phyloP scores from a whole-genome alignment of 2,329 filamentous ascomycete genomes.

The Didymella glomerata region DNA sequence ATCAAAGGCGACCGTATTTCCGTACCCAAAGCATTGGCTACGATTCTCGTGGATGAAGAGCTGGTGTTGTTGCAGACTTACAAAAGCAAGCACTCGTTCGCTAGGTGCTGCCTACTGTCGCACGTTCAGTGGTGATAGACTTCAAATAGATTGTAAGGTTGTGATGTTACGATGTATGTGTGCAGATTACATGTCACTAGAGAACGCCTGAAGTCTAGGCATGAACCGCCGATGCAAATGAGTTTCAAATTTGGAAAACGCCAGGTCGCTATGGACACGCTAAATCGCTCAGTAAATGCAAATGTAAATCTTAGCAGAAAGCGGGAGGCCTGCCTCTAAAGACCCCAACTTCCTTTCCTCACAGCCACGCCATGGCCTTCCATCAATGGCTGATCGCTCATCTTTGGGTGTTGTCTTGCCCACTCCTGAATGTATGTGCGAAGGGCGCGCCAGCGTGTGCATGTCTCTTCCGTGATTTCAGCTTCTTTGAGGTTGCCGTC shows the following conservation, averaged over 20 bases:
- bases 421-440: constrained; percentile 86
- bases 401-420: constrained; percentile 83
- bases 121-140: not conserved
- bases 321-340: constrained; percentile 23
- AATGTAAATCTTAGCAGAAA: constrained; percentile 13
- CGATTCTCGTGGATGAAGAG: not conserved
- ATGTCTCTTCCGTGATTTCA: constrained; percentile 61
- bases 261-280: constrained; percentile 26
- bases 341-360: constrained; percentile 59
- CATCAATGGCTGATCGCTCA: constrained; percentile 53
- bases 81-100: not conserved
- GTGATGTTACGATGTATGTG: not conserved
- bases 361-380: constrained; percentile 55
- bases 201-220: not conserved
- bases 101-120: not conserved
- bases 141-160: constrained; percentile 1
- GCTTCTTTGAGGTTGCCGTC: constrained; percentile 59
- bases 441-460: constrained; percentile 83
- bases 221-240: not conserved
- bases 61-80: not conserved
- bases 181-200: constrained; percentile 1
- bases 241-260: constrained; percentile 3
- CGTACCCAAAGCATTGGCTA: not conserved
- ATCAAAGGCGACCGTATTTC: not conserved
- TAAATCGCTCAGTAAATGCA: constrained; percentile 31